Percentiles rank a stretch among this genome's conserved stretches.
Conservation (phyloP, 306 rosid genomes). For the Styphnolobium japonicum region DNA sequence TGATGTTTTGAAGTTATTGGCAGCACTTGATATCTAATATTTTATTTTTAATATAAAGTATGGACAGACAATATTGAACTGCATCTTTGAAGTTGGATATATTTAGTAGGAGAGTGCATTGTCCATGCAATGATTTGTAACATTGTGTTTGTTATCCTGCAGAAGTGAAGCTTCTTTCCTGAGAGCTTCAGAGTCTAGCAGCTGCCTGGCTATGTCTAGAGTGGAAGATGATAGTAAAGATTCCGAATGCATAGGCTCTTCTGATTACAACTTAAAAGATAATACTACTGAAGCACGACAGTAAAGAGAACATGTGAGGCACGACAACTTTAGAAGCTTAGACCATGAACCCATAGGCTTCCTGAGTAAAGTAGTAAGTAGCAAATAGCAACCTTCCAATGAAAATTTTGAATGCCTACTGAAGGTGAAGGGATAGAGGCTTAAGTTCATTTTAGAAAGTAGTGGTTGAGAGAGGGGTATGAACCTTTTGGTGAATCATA, state of each 20-base stretch:
- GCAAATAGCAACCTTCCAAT: no score
- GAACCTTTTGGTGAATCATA: no score
- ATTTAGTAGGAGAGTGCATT: background rate
- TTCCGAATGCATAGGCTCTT: constrained; percentile 29
- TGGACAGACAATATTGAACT: background rate
- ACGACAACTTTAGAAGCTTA: no score
- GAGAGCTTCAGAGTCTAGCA: constrained; percentile 51
- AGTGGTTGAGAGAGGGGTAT: no score
- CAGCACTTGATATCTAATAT: background rate
- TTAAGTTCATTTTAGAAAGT: no score
- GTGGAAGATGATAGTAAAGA: constrained; percentile 35
- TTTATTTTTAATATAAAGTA: background rate
- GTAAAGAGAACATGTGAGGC: no score
- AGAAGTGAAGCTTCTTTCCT: constrained; percentile 83
- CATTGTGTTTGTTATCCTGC: constrained; percentile 33
- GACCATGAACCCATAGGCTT: no score
- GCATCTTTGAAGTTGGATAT: background rate
- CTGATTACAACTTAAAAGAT: constrained; percentile 32
- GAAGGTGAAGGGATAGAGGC: no score
- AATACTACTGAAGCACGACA: constrained; percentile 29
- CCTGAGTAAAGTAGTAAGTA: no score
- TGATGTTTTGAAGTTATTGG: no score
- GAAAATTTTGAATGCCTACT: no score
- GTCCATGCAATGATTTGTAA: background rate
- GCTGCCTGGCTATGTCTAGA: constrained; percentile 35